Evolutionary conservation across 805 yeast species (phyloP).

Genomic region (Schwanniomyces pseudopolymorphus): DNA sequence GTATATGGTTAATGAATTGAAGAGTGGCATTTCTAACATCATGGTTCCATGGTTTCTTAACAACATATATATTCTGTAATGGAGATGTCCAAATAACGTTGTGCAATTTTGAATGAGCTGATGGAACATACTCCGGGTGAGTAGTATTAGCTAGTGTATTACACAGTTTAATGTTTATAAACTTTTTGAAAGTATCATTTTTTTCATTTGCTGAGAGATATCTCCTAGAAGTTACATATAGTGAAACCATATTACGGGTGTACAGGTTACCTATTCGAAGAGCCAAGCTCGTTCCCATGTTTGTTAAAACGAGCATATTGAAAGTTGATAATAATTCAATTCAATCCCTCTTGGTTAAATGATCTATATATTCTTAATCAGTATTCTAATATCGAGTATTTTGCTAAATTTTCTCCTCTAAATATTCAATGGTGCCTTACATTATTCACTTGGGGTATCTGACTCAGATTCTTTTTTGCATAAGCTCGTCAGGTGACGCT

Average conservation of each 20-base stretch:
- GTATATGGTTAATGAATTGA: conserved; percentile 60
- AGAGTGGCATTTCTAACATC: conserved; percentile 66
- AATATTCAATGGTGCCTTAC: no score
- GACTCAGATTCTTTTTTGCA: not conserved
- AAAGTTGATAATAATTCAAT: no score
- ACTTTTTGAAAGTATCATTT: not conserved
- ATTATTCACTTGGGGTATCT: not conserved
- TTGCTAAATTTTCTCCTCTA: no score
- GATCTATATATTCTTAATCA: no score
- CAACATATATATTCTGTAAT: conserved; percentile 71
- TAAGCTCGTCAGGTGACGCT: not conserved
- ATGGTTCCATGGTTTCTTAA: conserved; percentile 80
- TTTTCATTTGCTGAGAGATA: not conserved
- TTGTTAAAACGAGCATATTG: not conserved
- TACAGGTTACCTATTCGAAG: not conserved
- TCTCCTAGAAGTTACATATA: not conserved
- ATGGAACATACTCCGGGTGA: conserved; percentile 52
- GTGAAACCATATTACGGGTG: not conserved
- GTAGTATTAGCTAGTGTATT: conserved; percentile 13
- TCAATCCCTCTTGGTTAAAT: not conserved
- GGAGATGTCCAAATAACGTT: conserved; percentile 70
- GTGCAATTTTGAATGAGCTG: conserved; percentile 61
- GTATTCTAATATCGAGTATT: no score
- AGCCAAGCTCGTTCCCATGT: not conserved
- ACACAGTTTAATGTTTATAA: conserved; percentile 13